Percentiles rank a stretch among this genome's conserved stretches.
phyloP scores from a whole-genome alignment of 2,329 filamentous ascomycete species.

The Epichloe sp. region DNA sequence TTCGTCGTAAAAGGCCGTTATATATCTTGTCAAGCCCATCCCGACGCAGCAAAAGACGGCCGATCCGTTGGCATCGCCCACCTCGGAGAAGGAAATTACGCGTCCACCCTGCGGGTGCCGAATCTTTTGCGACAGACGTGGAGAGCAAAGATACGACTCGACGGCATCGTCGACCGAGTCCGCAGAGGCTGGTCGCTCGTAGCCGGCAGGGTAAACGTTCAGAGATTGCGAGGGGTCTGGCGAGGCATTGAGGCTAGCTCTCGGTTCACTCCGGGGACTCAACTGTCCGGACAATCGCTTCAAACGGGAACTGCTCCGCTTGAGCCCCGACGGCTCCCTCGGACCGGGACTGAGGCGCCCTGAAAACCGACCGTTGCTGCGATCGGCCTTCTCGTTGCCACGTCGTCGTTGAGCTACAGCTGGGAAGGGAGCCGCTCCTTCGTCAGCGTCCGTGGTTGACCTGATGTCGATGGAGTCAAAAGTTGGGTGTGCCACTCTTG shows the following conservation, averaged over 20 bases:
- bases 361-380: conserved; percentile 30
- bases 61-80: conserved; percentile 81
- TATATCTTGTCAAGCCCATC: conserved; percentile 92
- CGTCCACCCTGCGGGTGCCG: conserved; percentile 74
- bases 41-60: conserved; percentile 95
- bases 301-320: conserved; percentile 44
- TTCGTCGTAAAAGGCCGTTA: conserved; percentile 96
- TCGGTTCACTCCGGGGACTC: conserved; percentile 28
- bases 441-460: conserved; percentile 32
- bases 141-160: conserved; percentile 68
- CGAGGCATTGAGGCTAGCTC: conserved; percentile 12
- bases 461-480: conserved; percentile 15
- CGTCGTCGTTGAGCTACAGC: conserved; percentile 49
- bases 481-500: conserved; percentile 8
- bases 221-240: conserved; percentile 15
- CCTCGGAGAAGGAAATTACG: conserved; percentile 89
- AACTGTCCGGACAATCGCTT: conserved; percentile 42
- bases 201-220: conserved; percentile 30
- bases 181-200: conserved; percentile 63
- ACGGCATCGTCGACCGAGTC: conserved; percentile 87
- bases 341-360: conserved; percentile 36
- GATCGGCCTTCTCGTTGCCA: conserved; percentile 36
- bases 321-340: conserved; percentile 29
- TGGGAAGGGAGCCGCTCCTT: conserved; percentile 59
- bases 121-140: conserved; percentile 78